Base-by-base conservation (phyloP, 176 grass and related monocot genomes). In the Triticum dicoccoides region DNA sequence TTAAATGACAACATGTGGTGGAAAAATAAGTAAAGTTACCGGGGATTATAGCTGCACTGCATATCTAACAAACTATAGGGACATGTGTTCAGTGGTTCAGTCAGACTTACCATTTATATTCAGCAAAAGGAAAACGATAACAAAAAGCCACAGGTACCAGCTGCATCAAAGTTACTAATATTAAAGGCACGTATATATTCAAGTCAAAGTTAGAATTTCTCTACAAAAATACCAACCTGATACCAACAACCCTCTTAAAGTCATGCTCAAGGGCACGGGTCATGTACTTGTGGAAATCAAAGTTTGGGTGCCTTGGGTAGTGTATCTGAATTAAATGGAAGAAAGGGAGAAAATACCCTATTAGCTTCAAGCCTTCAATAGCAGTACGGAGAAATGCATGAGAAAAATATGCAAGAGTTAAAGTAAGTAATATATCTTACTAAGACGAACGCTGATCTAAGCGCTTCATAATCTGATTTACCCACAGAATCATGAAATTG, bases 81-180 rank as follows among this genome's bases (percentile, higher is more conserved):
- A 66, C 35, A 15, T 65, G 20, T 47, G 72, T 41, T 72, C 24
- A 66, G 68, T 47, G 9, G 49, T 58, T 74, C 66, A 59, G 12
- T 12, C 76, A 74, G 34, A 76, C 73, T 39, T 94, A 96, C 96
- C 96, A 73, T 96, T 83, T 84, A 99, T 71, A 82, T 99, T 91
- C 74, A 99, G 83, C 89, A 97, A 85, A 72, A 98, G 88, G 88
- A 94, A 96, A 73, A 96, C 24, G 41, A 94, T 87, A 11, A 94
- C 93, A 88, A 98, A 96, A 71, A 96, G 91, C 88, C 96, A 98
- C 24, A 94, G 67, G 68, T 90, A 96, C 96, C 93, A 96, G 82
- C 94, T 98, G 93, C 88, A 94, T 67, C 34, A 12, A 81, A 83
- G 64, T 82, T 82, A 69, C 21, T 49, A 68, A 39, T 18, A 27